Evolutionary conservation across 2,329 filamentous ascomycete genomes (phyloP).

Genomic region (Stagonosporopsis cucurbitacearum): DNA sequence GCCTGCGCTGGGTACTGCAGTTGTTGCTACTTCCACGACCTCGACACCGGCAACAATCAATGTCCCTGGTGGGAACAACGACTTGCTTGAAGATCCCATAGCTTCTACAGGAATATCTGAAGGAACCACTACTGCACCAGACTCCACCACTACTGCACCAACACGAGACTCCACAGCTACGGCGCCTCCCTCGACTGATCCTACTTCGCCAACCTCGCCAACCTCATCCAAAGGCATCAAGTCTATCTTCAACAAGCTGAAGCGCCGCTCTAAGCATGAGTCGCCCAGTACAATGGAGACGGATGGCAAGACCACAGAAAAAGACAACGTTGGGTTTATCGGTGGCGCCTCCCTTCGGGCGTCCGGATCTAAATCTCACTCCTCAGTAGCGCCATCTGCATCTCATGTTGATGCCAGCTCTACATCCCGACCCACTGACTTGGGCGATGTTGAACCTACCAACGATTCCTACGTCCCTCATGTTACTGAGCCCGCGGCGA

Average conservation of each 20-base stretch:
- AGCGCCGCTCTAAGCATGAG: slow-evolving; percentile 47
- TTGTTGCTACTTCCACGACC: slow-evolving; percentile 13
- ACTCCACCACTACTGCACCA: not conserved
- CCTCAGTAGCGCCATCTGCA: slow-evolving; percentile 12
- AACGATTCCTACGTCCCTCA: slow-evolving; percentile 18
- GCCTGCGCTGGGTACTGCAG: slow-evolving; percentile 12
- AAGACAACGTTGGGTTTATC: slow-evolving; percentile 49
- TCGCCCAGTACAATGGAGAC: slow-evolving; percentile 12
- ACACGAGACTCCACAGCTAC: slow-evolving; percentile 2
- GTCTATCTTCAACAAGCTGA: slow-evolving; percentile 48
- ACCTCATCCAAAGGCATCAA: slow-evolving; percentile 47
- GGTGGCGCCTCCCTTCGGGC: slow-evolving; percentile 52
- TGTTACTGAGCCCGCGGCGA: slow-evolving; percentile 18
- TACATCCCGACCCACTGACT: slow-evolving; percentile 17
- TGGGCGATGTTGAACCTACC: slow-evolving; percentile 25
- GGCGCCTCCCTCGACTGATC: slow-evolving; percentile 19
- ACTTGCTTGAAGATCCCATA: slow-evolving; percentile 29
- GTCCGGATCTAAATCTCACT: slow-evolving; percentile 28
- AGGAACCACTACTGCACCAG: not conserved
- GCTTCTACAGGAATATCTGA: slow-evolving; percentile 12
- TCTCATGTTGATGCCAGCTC: slow-evolving; percentile 17
- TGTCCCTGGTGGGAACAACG: slow-evolving; percentile 22
- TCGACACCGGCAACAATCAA: slow-evolving; percentile 1
- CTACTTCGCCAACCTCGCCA: slow-evolving; percentile 36
- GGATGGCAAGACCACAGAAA: slow-evolving; percentile 26